Evolutionary conservation across 441 rosid genomes (phyloP).

Genomic region (Bruguiera hainesii): DNA sequence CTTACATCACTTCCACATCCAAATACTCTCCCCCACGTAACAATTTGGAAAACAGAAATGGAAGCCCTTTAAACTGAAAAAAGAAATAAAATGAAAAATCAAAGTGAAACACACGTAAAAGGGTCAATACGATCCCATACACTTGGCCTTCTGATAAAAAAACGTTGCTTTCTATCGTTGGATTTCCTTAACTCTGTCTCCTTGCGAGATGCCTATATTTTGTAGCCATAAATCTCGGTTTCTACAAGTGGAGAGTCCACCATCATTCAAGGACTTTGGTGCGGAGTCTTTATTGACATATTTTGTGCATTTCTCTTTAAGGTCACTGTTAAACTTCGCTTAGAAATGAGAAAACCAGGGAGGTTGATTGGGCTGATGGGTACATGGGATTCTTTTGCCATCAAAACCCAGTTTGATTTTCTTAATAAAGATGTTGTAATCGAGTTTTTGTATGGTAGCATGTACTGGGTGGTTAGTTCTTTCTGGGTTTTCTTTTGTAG

Average conservation of each 20-base stretch:
- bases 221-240: constrained; percentile 33
- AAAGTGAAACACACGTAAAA: no score
- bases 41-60: no score
- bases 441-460: constrained; percentile 25
- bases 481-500: constrained; percentile 39
- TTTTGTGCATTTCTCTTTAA: neutral
- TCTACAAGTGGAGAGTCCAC: constrained; percentile 45
- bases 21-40: no score
- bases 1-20: no score
- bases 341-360: constrained; percentile 12
- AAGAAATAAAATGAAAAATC: no score
- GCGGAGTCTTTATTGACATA: neutral
- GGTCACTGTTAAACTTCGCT: constrained; percentile 27
- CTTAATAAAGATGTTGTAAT: constrained; percentile 6
- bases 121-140: no score
- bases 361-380: constrained; percentile 35
- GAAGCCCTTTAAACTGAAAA: no score
- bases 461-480: constrained; percentile 32
- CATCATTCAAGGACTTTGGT: constrained; percentile 8
- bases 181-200: neutral
- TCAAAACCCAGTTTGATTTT: constrained; percentile 31
- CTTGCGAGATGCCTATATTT: constrained; percentile 19
- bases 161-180: constrained; percentile 11
- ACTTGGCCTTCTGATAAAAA: neutral
- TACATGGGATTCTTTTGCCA: constrained; percentile 19